Conservation (phyloP, 2,329 filamentous ascomycete genomes). For the Penicillium sp. region DNA sequence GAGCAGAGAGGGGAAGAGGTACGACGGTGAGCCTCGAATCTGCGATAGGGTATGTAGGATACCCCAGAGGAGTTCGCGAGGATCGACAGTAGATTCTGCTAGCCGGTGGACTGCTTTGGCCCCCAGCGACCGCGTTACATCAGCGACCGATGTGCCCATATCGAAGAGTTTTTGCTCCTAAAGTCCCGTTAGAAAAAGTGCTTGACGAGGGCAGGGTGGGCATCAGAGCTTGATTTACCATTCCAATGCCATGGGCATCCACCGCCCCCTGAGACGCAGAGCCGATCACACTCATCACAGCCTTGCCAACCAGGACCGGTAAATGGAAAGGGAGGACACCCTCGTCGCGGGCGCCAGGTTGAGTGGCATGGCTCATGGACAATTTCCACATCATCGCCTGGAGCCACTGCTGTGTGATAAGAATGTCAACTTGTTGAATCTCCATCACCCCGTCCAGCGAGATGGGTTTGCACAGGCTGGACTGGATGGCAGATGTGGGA, state of each 20-base stretch:
- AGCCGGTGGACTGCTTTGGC: conserved; percentile 30
- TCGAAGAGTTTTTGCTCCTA: conserved; percentile 44
- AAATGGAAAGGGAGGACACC: conserved; percentile 65
- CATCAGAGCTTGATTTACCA: conserved; percentile 56
- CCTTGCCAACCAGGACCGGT: conserved; percentile 63
- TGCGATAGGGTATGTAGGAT: conserved; percentile 41
- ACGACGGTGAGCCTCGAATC: conserved; percentile 42
- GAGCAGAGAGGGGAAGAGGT: conserved; percentile 37
- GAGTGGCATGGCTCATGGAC: conserved; percentile 66
- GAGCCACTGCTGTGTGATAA: conserved; percentile 72
- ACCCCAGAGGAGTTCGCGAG: conserved; percentile 41
- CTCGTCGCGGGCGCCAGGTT: conserved; percentile 57
- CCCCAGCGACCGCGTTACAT: conserved; percentile 36
- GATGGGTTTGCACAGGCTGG: conserved; percentile 54
- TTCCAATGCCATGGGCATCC: conserved; percentile 72
- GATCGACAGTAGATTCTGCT: conserved; percentile 34
- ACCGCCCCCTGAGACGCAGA: conserved; percentile 74
- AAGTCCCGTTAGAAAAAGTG: not conserved
- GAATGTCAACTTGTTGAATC: conserved; percentile 68
- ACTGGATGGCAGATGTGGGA: conserved; percentile 50
- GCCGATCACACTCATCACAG: conserved; percentile 66
- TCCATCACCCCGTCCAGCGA: conserved; percentile 61
- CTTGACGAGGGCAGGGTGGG: not conserved
- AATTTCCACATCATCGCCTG: conserved; percentile 72
- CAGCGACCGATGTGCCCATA: conserved; percentile 35